Base-by-base conservation (phyloP, 2,329 filamentous ascomycete genomes). In the Neonectria neomacrospora region DNA sequence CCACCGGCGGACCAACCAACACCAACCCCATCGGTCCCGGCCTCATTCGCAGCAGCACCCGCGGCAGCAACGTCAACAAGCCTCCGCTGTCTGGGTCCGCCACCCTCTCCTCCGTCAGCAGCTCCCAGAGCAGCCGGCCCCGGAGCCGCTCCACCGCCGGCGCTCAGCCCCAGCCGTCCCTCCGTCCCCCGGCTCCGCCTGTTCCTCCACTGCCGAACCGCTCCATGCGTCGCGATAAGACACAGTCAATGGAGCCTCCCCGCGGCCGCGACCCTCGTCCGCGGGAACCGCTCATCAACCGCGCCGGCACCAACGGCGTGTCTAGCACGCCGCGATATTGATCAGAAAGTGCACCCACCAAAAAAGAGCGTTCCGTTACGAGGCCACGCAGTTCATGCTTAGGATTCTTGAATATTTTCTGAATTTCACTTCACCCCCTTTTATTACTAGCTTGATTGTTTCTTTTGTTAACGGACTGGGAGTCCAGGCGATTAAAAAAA, bases 221-320 rank as follows among this genome's bases (percentile, higher is more conserved):
- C 12, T 75, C 73, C 6, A 59, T 70, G 14, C 73, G 74, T 11
- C 73, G 75, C 6, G 69, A 74, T 45, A 67, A 59, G 59, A 70
- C 72, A 11, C 60, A 65, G 41, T 67, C 71, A 3, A 45, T 67
- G 3, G 70, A 69, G 23, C 54, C 66, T 51, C 59, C 61, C 16
- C 69, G 71, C n/a, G 70, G 71, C 14, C 72, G 72, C 16, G 72
- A 74, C 37, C 61, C 72, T 51, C 69, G 67, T 12, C 72, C 71
- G 14, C 60, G 67, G 9, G 76, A 76, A 54, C 76, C 76, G 39
- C 63, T 78, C 22, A 76, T 78, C 20, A 73, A 74, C 47, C 71
- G 70, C 9, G 76, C 76, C 28, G 71, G 71, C n/a, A 71, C 69
- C 30, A 44, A 59, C 22, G 69, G 69, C 26, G 42, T 57, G 23